Base-by-base conservation (phyloP, 768 basidiomycete species). In the Trametes cubensis region DNA sequence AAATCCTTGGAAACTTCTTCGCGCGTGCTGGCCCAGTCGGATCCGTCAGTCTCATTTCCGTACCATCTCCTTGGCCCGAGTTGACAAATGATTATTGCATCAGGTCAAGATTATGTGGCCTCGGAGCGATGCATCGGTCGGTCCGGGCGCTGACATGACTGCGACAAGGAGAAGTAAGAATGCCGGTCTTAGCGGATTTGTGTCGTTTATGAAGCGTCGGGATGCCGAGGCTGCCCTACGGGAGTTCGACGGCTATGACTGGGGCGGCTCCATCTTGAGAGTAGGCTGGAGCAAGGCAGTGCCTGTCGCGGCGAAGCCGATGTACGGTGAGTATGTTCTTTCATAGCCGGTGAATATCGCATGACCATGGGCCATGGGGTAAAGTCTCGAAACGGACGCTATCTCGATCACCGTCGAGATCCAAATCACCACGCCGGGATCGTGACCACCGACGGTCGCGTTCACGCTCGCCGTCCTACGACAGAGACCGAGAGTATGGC, bases 61-160 rank as follows among this genome's bases (percentile, higher is more conserved):
- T 4, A 14, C 61, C 41, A 40, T 3, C 18, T 39, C n/a, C 1
- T 55, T 55, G 45, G 40, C 23, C 45, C 23, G 13, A 41, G 52
- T 62, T 67, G 8, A 66, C 47, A 17, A 30, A 15, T 34, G 20
- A 20, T 60, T 17, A 25, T 61, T 2, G 21, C 18, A 14, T 40
- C 58, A 94, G 92, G 92, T 95, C 46, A 94, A 96, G 80, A 87
- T 98, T 66, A 98, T 98, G 95, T 98, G 95, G 95, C 96, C 95
- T n/a, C 87, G 96, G 42, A 84, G 86, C 13, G 94, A 95, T 70
- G 81, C 77, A 18, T 80, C 82, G 2, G 65, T 75, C 6, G 88
- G 89, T 30, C 87, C 89, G 50, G 92, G 88, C 2, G 83, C 85
- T 23, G 88, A 92, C 47, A 90, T 93, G 83, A 89, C 88, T 23